A percentile compares a stretch with the other conserved stretches of the same genome.
Evolutionary conservation across 129 eudicot genomes (phyloP).

Genomic region (Smallanthus sonchifolius): DNA sequence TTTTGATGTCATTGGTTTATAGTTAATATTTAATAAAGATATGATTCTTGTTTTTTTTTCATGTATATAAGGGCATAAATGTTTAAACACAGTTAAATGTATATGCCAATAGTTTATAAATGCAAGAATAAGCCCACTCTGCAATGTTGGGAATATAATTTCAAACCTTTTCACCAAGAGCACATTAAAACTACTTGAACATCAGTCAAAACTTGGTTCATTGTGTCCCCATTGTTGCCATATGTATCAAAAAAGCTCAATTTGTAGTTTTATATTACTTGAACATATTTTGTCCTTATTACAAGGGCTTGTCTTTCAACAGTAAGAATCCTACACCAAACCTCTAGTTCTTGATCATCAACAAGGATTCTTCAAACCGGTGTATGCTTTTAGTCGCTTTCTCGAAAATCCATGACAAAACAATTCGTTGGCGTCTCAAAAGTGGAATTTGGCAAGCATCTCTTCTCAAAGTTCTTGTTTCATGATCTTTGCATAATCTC

Average conservation of each 20-base stretch:
- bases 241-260: slow-evolving; percentile 60
- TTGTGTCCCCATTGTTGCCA: slow-evolving; percentile 53
- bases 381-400: no score
- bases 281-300: slow-evolving; percentile 50
- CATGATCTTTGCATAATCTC: no score
- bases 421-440: no score
- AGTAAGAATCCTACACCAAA: slow-evolving; percentile 60
- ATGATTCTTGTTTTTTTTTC: neutral
- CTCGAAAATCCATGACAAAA: no score
- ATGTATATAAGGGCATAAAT: no score
- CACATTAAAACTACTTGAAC: slow-evolving; percentile 56
- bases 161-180: slow-evolving; percentile 64
- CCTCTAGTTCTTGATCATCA: no score
- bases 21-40: neutral
- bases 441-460: no score
- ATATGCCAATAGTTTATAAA: slow-evolving; percentile 71
- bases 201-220: slow-evolving; percentile 52
- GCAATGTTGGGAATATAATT: slow-evolving; percentile 60
- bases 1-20: neutral
- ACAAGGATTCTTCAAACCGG: no score
- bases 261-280: slow-evolving; percentile 52
- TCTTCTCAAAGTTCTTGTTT: no score
- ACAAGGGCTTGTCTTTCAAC: slow-evolving; percentile 64
- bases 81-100: no score
- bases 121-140: slow-evolving; percentile 51